Conservation (phyloP, 257 asterid genomes). For the Ajuga chamaepitys region DNA sequence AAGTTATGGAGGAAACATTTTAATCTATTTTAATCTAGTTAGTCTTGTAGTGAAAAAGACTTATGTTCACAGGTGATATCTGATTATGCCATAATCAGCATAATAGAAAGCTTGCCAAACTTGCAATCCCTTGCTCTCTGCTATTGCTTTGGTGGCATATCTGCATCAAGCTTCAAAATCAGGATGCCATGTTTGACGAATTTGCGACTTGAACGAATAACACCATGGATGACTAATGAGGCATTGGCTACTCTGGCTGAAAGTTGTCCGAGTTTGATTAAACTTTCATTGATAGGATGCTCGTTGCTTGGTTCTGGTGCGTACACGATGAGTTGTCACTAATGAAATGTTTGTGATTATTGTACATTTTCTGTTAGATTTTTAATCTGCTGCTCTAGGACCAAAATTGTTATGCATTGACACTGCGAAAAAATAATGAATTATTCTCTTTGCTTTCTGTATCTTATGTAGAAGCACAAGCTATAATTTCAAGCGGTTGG, state of each 20-base stretch:
- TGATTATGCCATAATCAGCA: conserved; percentile 45
- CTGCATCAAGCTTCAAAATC: conserved; percentile 44
- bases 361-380: not conserved
- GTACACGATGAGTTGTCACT: not conserved
- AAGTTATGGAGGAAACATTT: not conserved
- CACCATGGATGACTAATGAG: conserved; percentile 70
- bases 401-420: no score
- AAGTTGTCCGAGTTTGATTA: conserved; percentile 48
- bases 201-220: conserved; percentile 78
- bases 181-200: conserved; percentile 63
- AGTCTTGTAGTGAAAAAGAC: conserved; percentile 2
- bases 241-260: conserved; percentile 56
- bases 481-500: conserved; percentile 73
- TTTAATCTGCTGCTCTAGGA: not conserved
- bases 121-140: conserved; percentile 60
- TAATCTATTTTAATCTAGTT: not conserved
- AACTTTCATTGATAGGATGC: conserved; percentile 80
- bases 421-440: not conserved
- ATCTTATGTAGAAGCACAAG: conserved; percentile 56
- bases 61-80: conserved; percentile 54
- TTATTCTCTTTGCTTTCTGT: conserved; percentile 4
- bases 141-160: conserved; percentile 78
- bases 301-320: conserved; percentile 57
- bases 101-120: conserved; percentile 37
- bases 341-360: conserved; percentile 5